Evolutionary conservation across 2,329 filamentous ascomycete species (phyloP), one percentile per base, ranked within the genome.

Genomic region (Aureobasidium pullulans): DNA sequence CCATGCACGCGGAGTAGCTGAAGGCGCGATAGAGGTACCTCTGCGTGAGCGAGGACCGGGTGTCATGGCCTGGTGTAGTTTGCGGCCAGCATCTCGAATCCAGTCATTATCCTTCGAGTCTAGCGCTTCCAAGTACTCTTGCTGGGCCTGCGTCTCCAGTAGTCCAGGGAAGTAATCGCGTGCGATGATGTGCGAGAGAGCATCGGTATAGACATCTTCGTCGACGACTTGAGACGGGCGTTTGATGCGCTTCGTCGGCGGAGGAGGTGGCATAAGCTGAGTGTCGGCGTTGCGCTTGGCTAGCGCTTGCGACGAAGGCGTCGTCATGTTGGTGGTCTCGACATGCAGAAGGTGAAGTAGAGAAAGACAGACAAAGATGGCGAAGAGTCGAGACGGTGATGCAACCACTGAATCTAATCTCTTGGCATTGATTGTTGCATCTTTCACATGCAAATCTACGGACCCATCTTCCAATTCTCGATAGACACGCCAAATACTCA

Each of bases 81-180:
- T 76, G 62, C 84, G 83, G 50, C 88, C 84, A 5, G 91, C 91
- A 66, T 86, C 90, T 15, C 85, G 81, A 63, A 97, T 96, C 93
- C 94, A 97, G 65, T 83, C 81, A 53, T 82, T 77, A 73, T 99
- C 86, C 60, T 87, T 87, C 15, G 92, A 96, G 8, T 96, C 91
- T 8, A 97, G 76, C 0, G 94, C 94, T 68, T 95, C 87, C 32
- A 99, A 79, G 66, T 96, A 97, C 67, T 99, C 94, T 70, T 91
- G 86, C 71, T 96, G 91, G 0, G 87, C 87, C 67, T 96, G 86
- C 13, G 86, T 86, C 71, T 97, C 91, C 4, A 92, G 77, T 0
- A 99, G 80, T 0, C 93, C 94, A 0, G 94, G 94, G 68, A 97
- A 99, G 78, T 96, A 99, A 78, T 99, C 94, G 64, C 94, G 86